Evolutionary conservation across 2,329 filamentous ascomycete species (phyloP), one percentile per base, ranked within the genome.

Genomic region (Chaetomiaceae sp.): DNA sequence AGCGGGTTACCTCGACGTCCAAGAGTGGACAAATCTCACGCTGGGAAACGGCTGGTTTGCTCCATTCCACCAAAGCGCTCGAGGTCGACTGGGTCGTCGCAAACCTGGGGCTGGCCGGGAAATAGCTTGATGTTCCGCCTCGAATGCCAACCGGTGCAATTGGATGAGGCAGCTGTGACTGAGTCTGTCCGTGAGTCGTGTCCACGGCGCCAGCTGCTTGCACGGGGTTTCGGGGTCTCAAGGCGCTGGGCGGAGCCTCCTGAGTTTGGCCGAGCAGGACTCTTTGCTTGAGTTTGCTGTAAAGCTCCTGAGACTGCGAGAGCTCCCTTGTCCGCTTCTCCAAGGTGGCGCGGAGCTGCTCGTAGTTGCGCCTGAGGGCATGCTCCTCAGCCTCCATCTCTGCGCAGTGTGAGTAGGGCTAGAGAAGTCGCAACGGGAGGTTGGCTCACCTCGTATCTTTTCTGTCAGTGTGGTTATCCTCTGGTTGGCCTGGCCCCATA

Each of bases 291-390:
- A 83, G 68, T 56, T 78, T 83, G 62, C 83, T 79, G 57, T 84
- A 84, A 2, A 83, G 70, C 57, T 83, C 80, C 61, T 90, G 88
- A 3, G 83, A 80, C 56, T 89, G 85, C 5, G 83, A 70, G 3
- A 88, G 77, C 54, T 84, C 87, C 43, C 80, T 83, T 60, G 74
- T 83, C 66, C 92, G 94, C 20, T 91, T 85, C 51, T 80, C 80
- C 62, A 83, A 85, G 4, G 82, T 77, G 20, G 83, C 77, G 4
- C 76, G 73, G 1, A 95, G 72, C 33, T 92, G 87, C 17, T 88
- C 79, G 58, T 91, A 88, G 68, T 88, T 91, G 45, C 80, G 78
- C 47, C 83, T 76, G 11, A 92, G 71, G 8, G 74, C 72, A 20
- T 85, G 80, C 50, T 87, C 82, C 29, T 88, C 82, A 8, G 75